phyloP scores from a whole-genome alignment of 1,284 basidiomycete species.

The Bjerkandera adusta region DNA sequence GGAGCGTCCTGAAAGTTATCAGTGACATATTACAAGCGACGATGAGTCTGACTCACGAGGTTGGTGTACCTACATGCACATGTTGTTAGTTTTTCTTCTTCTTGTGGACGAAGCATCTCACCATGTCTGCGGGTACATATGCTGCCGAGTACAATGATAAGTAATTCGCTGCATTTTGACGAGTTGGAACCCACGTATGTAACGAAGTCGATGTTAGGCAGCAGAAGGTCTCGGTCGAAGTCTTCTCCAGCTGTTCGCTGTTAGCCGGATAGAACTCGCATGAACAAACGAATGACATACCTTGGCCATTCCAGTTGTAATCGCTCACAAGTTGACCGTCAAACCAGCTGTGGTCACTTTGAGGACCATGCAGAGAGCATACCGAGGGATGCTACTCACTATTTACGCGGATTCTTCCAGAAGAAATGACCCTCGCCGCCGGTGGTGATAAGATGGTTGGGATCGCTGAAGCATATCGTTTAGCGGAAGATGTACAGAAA shows the following conservation, averaged over 20 bases:
- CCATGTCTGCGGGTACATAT: slow-evolving; percentile 54
- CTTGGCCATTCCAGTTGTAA: slow-evolving; percentile 57
- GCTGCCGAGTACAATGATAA: slow-evolving; percentile 30
- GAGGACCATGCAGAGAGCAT: neutral
- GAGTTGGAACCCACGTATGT: slow-evolving; percentile 41
- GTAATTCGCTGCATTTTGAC: neutral
- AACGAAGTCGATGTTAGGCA: slow-evolving; percentile 56
- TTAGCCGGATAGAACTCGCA: neutral
- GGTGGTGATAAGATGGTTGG: slow-evolving; percentile 53
- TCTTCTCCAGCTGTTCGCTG: slow-evolving; percentile 46
- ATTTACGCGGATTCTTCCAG: slow-evolving; percentile 40
- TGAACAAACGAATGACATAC: slow-evolving; percentile 23
- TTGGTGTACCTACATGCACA: slow-evolving; percentile 31
- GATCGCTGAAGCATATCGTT: slow-evolving; percentile 37
- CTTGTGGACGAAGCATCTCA: slow-evolving; percentile 19
- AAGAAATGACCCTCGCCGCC: slow-evolving; percentile 59
- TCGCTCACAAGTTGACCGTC: slow-evolving; percentile 44
- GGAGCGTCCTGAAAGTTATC: slow-evolving; percentile 39
- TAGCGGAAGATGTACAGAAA: neutral
- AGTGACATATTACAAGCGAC: neutral
- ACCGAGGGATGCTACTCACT: slow-evolving; percentile 21
- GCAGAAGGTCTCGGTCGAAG: slow-evolving; percentile 45
- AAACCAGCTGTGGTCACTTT: slow-evolving; percentile 32
- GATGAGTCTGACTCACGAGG: slow-evolving; percentile 22
- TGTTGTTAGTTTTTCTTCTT: neutral